Percentiles rank a stretch among this genome's conserved stretches.
Evolutionary conservation across 1,284 basidiomycete genomes (phyloP).

Genomic region (Rhodotorula glutinis): DNA sequence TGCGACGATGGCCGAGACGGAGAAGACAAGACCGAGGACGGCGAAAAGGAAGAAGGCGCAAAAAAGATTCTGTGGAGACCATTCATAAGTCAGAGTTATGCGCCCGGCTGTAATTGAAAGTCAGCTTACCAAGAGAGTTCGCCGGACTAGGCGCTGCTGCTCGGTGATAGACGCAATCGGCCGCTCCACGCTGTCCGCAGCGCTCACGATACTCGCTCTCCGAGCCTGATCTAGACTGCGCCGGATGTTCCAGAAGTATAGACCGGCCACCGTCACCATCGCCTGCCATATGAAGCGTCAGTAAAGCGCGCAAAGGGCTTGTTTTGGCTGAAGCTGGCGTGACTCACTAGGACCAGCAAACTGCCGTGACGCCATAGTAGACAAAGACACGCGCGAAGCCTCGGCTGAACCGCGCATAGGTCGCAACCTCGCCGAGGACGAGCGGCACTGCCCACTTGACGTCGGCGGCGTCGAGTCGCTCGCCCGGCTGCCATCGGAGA

Average conservation of each 20-base stretch:
- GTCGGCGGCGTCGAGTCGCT: background rate
- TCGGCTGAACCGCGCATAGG: background rate
- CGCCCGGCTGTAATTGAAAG: no score
- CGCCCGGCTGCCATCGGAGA: background rate
- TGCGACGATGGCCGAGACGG: constrained; percentile 1
- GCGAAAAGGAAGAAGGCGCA: constrained; percentile 3
- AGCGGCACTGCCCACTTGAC: constrained; percentile 7
- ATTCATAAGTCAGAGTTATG: background rate
- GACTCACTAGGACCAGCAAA: background rate
- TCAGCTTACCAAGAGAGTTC: background rate
- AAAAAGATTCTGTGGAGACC: background rate
- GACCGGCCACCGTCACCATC: constrained; percentile 1
- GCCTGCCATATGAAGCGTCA: background rate
- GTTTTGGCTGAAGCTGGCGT: no score
- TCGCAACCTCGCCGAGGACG: background rate
- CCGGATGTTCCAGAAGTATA: constrained; percentile 8
- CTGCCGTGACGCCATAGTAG: constrained; percentile 9
- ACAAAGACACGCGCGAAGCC: constrained; percentile 6
- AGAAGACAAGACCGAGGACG: constrained; percentile 15
- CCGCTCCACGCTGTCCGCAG: no score
- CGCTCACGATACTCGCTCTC: no score
- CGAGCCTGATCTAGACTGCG: background rate
- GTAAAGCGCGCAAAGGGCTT: no score
- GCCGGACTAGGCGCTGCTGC: constrained; percentile 2
- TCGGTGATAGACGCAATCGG: no score